These are phyloP conservation scores for Coniochaeta ligniaria DNA, from an alignment of 2,329 filamentous ascomycete genomes.

Conservation along the genomic window DNA sequence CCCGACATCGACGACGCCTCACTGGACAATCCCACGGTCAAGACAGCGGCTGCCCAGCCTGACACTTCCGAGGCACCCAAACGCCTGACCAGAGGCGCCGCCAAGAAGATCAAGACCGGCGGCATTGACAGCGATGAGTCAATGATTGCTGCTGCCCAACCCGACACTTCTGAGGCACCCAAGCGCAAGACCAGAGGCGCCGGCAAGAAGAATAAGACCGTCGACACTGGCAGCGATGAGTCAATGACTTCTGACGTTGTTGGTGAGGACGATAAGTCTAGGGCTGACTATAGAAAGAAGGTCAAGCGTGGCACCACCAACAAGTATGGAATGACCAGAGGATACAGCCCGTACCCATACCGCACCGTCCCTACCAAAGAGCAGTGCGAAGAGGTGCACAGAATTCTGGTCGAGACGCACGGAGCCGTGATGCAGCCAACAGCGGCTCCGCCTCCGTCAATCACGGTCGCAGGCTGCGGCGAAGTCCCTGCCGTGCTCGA, in stretches of 20 bases:
- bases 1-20: neutral
- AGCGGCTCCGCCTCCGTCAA: conserved; percentile 62
- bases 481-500: conserved; percentile 49
- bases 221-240: neutral
- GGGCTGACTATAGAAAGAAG: neutral
- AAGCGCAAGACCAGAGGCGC: neutral
- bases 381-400: conserved; percentile 63
- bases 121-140: too few species aligned
- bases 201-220: neutral
- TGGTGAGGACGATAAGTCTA: neutral
- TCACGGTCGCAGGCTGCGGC: conserved; percentile 61
- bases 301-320: conserved; percentile 23
- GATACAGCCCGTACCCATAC: conserved; percentile 60
- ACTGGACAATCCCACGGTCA: neutral
- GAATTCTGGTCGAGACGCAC: conserved; percentile 58
- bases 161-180: neutral
- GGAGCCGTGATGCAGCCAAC: conserved; percentile 57
- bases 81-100: neutral
- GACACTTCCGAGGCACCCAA: neutral
- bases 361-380: conserved; percentile 57
- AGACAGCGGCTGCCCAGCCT: neutral
- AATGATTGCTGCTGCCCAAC: neutral
- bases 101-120: neutral
- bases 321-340: conserved; percentile 46
- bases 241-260: neutral